These are phyloP conservation scores for Dendrocalamus latiflorus DNA, from an alignment of 202 grass and related monocot genomes.

Conservation along the genomic window DNA sequence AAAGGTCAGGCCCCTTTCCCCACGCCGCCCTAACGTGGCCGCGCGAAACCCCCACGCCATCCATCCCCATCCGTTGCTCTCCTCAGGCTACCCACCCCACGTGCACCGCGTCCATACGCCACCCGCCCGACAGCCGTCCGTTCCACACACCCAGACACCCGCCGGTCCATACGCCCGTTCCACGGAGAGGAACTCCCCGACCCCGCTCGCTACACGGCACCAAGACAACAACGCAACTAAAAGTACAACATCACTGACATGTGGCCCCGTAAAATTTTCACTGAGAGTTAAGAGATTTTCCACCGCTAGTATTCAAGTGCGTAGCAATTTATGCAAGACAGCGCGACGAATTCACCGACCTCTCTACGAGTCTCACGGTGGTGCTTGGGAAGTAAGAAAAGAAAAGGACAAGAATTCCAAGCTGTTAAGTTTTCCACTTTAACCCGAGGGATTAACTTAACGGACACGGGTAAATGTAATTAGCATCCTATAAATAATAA, in stretches of 20 bases:
- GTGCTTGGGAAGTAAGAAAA: conserved; percentile 25
- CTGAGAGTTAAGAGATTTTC: neutral
- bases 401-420: neutral
- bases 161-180: neutral
- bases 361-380: neutral
- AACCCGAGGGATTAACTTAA: neutral
- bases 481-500: neutral
- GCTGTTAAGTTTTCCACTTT: neutral
- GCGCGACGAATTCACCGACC: neutral
- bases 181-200: neutral
- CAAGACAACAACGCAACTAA: neutral
- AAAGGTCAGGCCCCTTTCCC: neutral
- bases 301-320: neutral
- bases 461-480: neutral
- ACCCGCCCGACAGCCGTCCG: neutral
- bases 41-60: neutral
- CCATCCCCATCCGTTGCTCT: neutral
- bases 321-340: neutral
- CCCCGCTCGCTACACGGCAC: neutral
- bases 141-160: neutral
- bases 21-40: no score
- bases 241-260: neutral
- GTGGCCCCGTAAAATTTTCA: neutral
- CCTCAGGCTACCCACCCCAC: neutral
- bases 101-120: neutral